Percentiles rank a stretch among this genome's conserved stretches.
Evolutionary conservation across 2,329 filamentous ascomycete species (phyloP).

Genomic region (Aspergillus persii): DNA sequence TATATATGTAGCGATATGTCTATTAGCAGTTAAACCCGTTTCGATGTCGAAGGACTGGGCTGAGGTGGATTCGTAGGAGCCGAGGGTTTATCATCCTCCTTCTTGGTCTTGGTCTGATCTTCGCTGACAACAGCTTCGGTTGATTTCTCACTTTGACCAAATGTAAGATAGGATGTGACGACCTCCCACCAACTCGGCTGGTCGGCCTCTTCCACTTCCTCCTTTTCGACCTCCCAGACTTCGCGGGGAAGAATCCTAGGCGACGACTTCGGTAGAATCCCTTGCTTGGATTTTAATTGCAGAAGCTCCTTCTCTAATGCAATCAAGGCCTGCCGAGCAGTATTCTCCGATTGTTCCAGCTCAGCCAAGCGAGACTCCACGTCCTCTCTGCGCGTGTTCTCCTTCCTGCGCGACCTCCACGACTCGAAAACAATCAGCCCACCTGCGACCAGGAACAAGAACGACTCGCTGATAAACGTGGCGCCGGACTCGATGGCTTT

Average conservation of each 20-base stretch:
- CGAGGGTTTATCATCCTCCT: not conserved
- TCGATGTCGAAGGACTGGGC: not conserved
- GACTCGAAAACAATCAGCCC: constrained; percentile 62
- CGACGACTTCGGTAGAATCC: constrained; percentile 26
- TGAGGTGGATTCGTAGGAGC: not conserved
- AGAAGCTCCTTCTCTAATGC: constrained; percentile 48
- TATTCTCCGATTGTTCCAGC: constrained; percentile 52
- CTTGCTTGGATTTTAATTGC: constrained; percentile 39
- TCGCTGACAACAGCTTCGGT: constrained; percentile 10
- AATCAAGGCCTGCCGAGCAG: constrained; percentile 40
- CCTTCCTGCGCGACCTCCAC: constrained; percentile 61
- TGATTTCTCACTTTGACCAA: constrained; percentile 18
- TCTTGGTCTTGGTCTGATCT: constrained; percentile 1
- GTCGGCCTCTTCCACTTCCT: constrained; percentile 23
- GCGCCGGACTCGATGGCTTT: constrained; percentile 69
- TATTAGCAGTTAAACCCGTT: constrained; percentile 1
- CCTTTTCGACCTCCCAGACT: constrained; percentile 36
- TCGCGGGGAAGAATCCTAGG: constrained; percentile 40
- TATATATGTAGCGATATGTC: not conserved
- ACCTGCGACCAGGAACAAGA: constrained; percentile 64
- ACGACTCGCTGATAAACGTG: constrained; percentile 66
- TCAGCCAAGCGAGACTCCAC: constrained; percentile 59
- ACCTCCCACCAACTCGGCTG: constrained; percentile 33
- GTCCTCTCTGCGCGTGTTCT: constrained; percentile 57
- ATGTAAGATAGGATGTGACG: constrained; percentile 34